Base-by-base conservation (phyloP, 2,329 filamentous ascomycete genomes). In the Ceratocystis huliohia region DNA sequence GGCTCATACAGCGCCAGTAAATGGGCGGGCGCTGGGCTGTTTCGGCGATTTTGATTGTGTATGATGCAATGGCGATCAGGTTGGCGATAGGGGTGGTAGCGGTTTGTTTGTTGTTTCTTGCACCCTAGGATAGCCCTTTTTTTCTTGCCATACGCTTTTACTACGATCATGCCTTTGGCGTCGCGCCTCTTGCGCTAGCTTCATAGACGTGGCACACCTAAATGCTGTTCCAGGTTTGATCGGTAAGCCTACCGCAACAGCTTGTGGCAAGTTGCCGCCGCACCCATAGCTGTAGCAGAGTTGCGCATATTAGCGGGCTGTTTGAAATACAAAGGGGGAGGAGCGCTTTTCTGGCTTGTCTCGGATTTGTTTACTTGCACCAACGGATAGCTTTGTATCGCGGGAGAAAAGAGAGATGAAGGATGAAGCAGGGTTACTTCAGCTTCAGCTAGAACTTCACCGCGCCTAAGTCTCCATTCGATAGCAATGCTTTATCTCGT, bases 151-250 rank as follows among this genome's bases (percentile, higher is more conserved):
- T 59, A 30, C 28, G 53, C 53, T 20, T 59, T 59, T 59, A 17
- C 53, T 59, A n/a, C 53, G 28, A 33, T 59, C 28, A 59, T 59
- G 53, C 53, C 28, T 30, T 59, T 33, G 53, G 15, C 28, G 53
- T 37, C 28, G 10, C 53, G 28, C 28, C 53, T 59, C 28, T 30
- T 59, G 53, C 53, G 10, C 53, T 17, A 57, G 5, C 22, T 17
- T 41, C 10, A 17, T 30, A n/a, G 3, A 25, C 20, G 8, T 25
- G 48, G 53, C 17, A 59, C 28, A 7, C 13, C 1, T 30, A 30
- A 7, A 33, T 17, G 3, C 3, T 59, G 53, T 37, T 59, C 53
- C 53, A 59, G 13, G 53, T 59, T 30, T 30, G 53, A 30, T 33
- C 10, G 13, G 15, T 37, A 22, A 22, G 46, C 46, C 17, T 13